Evolutionary conservation across 805 yeast genomes (phyloP), one percentile per base, ranked within the genome.

Genomic region (Yarrowia sp.): DNA sequence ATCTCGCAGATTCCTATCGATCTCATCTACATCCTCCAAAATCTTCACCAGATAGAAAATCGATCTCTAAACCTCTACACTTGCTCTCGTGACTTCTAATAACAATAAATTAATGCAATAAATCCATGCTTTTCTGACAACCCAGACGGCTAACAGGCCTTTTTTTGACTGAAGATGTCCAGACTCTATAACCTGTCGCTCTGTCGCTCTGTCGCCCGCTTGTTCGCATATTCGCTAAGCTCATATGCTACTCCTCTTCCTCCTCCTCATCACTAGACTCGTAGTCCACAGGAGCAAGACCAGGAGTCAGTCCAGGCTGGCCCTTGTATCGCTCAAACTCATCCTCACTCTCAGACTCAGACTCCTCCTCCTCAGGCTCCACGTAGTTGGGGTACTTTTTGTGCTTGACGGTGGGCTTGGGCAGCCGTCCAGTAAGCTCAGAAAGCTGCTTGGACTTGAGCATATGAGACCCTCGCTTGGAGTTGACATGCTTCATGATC

Each of bases 271-370:
- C 75, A 33, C 70, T 60, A 3, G 69, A 69, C 52, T 72, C 74
- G 49, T 69, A 71, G 38, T 70, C 75, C 38, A 73, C 74, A 13
- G 75, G 75, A 19, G 75, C 75, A 17, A 73, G 63, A 10, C 75
- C 75, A 12, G 75, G 75, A 12, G 75, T 73, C 43, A 73, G 60
- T 0, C 74, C 75, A 4, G 69, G 67, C 47, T 46, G 55, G 9
- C 66, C 66, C 46, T 46, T 46, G 55, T 61, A 61, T 20, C 46
- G 42, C 44, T 46, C 55, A 61, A 46, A 61, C 66, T 61, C 66
- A 14, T 61, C 66, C 12, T 61, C 66, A 2, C 44, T 34, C 55
- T 61, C 66, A 13, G 36, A 20, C 38, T 61, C 66, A 34, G 55
- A 33, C 38, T 44, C 55, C 66, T 61, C 55, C 55, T 61, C 66